Base-by-base conservation (phyloP, 371 early-diverging fungal genomes). In the Rhizopus delemar region DNA sequence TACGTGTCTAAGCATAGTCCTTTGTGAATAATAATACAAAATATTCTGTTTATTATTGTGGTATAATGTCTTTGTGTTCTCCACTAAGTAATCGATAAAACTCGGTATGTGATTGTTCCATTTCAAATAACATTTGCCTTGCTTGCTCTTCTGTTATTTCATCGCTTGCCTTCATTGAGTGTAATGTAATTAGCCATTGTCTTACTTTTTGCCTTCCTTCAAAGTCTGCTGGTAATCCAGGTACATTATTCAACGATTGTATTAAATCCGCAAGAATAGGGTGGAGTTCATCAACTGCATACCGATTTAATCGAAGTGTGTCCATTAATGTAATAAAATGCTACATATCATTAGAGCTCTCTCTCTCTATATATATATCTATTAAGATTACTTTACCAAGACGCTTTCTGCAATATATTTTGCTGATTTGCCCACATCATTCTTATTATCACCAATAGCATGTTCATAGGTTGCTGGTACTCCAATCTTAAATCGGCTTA, bases 241-340 rank as follows among this genome's bases (percentile, higher is more conserved):
- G 73, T 31, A 93, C 85, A 15, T 87, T 90, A 66, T 94, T 96
- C 45, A 98, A 75, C 41, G 90, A 83, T 68, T 94, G 92, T 51
- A 97, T 86, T 45, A 98, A 63, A 33, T 97, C 97, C 2, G 89
- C 86, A n/a, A 98, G 70, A 53, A 90, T 77, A 16, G 96, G 97
- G 62, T 97, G 96, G 8, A 97, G 74, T 56, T 94, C 88, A 65
- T 98, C 98, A 3, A 93, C 94, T 0, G 95, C 95, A 16, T 83
- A 78, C 74, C 92, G 84, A 51, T 90, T 88, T 58, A 98, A 69
- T 59, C 90, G 93, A 33, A 97, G 81, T 22, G 89, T 83, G 71
- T 98, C 97, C 92, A 94, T 90, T 9, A 92, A 74, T 2, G 97
- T 98, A 64, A 96, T 96, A 68, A 95, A 98, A 62, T 80, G 82